phyloP scores from a whole-genome alignment of 306 rosid genomes.

The Cicer arietinum region DNA sequence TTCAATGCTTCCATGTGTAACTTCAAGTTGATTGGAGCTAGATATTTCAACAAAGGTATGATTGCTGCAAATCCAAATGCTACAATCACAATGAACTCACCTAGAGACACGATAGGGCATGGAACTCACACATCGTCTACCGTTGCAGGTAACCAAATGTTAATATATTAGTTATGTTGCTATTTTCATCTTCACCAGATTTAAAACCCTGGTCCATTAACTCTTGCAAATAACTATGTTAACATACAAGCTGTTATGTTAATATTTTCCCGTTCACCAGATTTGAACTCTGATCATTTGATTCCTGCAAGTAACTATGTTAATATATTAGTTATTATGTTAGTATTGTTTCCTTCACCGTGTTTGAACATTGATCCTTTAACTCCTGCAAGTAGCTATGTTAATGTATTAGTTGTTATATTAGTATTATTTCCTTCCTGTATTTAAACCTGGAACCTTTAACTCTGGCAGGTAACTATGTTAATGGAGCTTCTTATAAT shows the following conservation, averaged over 20 bases:
- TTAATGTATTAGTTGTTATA: no score
- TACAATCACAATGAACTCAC: constrained; percentile 41
- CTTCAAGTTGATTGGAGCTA: constrained; percentile 47
- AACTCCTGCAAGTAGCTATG: no score
- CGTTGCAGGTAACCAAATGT: constrained; percentile 33
- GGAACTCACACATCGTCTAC: constrained; percentile 49
- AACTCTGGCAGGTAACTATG: constrained; percentile 44
- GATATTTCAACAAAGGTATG: constrained; percentile 48
- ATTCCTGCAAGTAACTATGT: no score
- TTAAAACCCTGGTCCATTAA: no score
- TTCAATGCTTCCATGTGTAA: constrained; percentile 47
- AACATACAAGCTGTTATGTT: no score
- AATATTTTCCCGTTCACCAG: no score
- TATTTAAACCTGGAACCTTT: background rate
- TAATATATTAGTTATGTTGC: background rate
- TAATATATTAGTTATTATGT: no score
- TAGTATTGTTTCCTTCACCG: no score
- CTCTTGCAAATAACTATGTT: no score
- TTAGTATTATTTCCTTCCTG: background rate
- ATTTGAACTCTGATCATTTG: no score
- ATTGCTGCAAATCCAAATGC: constrained; percentile 6
- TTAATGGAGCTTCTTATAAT: constrained; percentile 34
- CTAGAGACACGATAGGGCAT: constrained; percentile 39
- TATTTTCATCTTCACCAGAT: no score
- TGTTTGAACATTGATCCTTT: no score